These are phyloP conservation scores for Globisporangium mamillatum DNA, from an alignment of 352 stramenopile genomes.

Conservation along the genomic window DNA sequence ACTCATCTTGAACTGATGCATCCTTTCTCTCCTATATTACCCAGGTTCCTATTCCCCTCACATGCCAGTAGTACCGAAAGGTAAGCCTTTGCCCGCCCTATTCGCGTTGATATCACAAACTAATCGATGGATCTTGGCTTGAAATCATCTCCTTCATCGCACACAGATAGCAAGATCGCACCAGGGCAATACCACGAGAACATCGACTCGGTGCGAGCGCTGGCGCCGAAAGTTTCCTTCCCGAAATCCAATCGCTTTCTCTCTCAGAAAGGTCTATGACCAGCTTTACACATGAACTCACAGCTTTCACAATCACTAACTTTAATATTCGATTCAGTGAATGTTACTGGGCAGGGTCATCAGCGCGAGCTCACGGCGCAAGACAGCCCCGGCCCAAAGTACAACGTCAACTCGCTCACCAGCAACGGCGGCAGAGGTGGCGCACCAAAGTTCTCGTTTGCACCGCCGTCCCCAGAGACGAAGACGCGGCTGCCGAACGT, in stretches of 20 bases:
- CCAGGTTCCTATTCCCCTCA: slow-evolving; percentile 40
- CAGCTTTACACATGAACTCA: not conserved
- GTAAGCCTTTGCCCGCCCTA: slow-evolving; percentile 15
- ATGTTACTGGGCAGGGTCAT: slow-evolving; percentile 55
- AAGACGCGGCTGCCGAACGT: slow-evolving; percentile 57
- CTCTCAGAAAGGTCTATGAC: slow-evolving; percentile 65
- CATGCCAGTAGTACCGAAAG: slow-evolving; percentile 61
- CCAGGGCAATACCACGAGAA: slow-evolving; percentile 72
- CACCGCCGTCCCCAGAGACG: slow-evolving; percentile 42
- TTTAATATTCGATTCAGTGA: slow-evolving; percentile 32
- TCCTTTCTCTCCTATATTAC: not conserved
- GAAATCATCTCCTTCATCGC: not conserved
- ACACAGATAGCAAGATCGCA: slow-evolving; percentile 54
- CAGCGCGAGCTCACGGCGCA: slow-evolving; percentile 72
- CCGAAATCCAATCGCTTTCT: slow-evolving; percentile 77
- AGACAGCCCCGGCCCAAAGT: slow-evolving; percentile 81
- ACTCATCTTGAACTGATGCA: not conserved
- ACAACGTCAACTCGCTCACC: slow-evolving; percentile 63
- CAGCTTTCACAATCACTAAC: not conserved
- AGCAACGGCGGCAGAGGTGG: slow-evolving; percentile 52
- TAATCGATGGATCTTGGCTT: not conserved
- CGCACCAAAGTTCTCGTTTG: slow-evolving; percentile 65
- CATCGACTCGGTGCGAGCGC: slow-evolving; percentile 54
- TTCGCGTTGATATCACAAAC: not conserved
- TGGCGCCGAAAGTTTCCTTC: slow-evolving; percentile 71